These are phyloP conservation scores for Urostyla sp. DNA, from an alignment of 73 alveolate genomes.

Conservation along the genomic window DNA sequence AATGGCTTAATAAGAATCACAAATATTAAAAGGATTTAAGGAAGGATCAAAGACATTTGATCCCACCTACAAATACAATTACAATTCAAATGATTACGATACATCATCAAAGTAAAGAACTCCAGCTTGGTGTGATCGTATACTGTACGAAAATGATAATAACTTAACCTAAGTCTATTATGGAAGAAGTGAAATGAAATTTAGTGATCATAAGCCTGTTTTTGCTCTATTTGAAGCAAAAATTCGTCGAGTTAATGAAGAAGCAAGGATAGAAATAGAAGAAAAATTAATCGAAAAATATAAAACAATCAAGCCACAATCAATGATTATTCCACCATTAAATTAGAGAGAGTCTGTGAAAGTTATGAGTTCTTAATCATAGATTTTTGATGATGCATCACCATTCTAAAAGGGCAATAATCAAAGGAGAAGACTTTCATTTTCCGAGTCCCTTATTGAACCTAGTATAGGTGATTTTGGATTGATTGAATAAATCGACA, in stretches of 20 bases:
- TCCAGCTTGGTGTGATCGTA: slow-evolving; percentile 98
- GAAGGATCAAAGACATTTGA: slow-evolving; percentile 87
- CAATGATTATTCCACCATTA: background rate
- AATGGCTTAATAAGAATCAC: slow-evolving; percentile 53
- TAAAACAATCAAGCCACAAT: background rate
- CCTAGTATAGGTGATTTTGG: slow-evolving; percentile 51
- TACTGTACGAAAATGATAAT: slow-evolving; percentile 67
- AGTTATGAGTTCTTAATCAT: background rate
- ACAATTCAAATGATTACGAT: slow-evolving; percentile 81
- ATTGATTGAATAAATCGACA: background rate
- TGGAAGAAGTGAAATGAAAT: slow-evolving; percentile 81
- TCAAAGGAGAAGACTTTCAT: slow-evolving; percentile 13
- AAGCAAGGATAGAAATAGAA: slow-evolving; percentile 58
- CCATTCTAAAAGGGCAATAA: background rate
- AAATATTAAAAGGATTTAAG: slow-evolving; percentile 59
- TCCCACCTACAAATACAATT: slow-evolving; percentile 96
- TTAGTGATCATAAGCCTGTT: slow-evolving; percentile 95
- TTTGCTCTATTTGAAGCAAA: slow-evolving; percentile 79
- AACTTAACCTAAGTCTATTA: slow-evolving; percentile 50
- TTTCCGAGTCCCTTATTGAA: slow-evolving; percentile 15
- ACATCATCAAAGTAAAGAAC: slow-evolving; percentile 90
- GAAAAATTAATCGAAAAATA: slow-evolving; percentile 24
- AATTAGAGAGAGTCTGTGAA: background rate
- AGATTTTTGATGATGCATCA: too few relatives aligned
- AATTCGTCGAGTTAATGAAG: slow-evolving; percentile 73